Base-by-base conservation (phyloP, 805 yeast genomes). In the Hanseniaspora thailandica region DNA sequence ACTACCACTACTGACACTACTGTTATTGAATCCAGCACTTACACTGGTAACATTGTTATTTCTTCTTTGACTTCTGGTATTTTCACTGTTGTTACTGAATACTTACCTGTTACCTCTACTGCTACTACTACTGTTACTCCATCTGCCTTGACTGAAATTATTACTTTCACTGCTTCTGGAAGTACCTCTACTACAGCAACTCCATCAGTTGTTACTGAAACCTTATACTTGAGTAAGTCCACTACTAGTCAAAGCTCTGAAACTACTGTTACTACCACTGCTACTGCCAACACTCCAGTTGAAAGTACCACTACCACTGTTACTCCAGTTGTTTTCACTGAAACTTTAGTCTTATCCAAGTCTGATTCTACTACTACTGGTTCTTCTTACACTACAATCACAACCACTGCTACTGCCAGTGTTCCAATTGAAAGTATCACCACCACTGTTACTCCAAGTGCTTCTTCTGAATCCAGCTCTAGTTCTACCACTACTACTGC, bases 81-180 rank as follows among this genome's bases (percentile, higher is more conserved):
- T 17, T 58, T 45, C 54, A 55, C 59, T 35, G 59, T 56, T 31
- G 47, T 55, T 47, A 58, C 60, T 35, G 47, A 54, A n/a, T 58
- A 56, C 45, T 43, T 53, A 45, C 59, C 60, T 49, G 45, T 48
- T 39, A 36, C 56, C 36, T 13, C 47, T 20, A 28, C 47, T 52
- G 47, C 44, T 26, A 26, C 41, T 19, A 34, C 47, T 19, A 41
- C 38, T 41, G 30, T 25, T 26, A 45, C 41, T 10, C 31, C 52
- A 20, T 30, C 47, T 25, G 45, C 47, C 30, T 2, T 39, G 4
- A 40, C 28, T 34, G 30, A 43, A 30, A 31, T 41, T 25, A 25
- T 33, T 20, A 39, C 46, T 19, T 22, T 23, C 31, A 44, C 45
- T 20, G 26, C 45, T 9, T 13, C 41, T 12, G 7, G 15, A 22